Evolutionary conservation across 2,329 filamentous ascomycete genomes (phyloP).

Genomic region (Tolypocladium tropicale): DNA sequence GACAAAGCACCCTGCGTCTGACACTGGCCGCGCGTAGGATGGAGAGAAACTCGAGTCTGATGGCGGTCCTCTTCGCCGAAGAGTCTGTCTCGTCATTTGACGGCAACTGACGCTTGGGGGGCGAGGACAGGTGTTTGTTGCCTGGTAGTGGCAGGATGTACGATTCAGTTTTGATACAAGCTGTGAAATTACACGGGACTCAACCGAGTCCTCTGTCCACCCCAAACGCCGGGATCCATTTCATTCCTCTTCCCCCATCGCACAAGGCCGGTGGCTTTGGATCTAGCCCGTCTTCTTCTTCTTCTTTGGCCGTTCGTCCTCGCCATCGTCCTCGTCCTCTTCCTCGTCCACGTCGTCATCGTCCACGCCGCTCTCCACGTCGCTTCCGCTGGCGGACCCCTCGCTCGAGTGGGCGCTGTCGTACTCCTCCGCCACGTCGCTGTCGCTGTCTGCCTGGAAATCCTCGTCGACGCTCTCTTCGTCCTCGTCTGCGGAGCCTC

Average conservation of each 20-base stretch:
- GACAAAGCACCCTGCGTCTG: neutral
- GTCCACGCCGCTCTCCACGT: constrained; percentile 39
- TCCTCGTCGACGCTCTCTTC: constrained; percentile 94
- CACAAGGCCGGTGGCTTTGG: no score
- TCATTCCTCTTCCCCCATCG: neutral
- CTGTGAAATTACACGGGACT: neutral
- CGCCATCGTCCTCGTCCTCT: constrained; percentile 29
- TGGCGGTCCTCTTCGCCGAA: no score
- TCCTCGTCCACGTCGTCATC: constrained; percentile 33
- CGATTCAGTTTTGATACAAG: neutral
- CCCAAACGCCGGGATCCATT: neutral
- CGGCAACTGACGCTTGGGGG: neutral
- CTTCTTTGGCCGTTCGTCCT: constrained; percentile 38
- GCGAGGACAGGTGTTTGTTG: neutral
- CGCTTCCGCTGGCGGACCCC: constrained; percentile 55
- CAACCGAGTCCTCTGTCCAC: neutral
- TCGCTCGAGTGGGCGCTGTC: constrained; percentile 86
- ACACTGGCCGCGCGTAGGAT: no score
- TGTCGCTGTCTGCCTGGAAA: constrained; percentile 85
- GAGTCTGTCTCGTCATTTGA: neutral
- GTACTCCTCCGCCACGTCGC: constrained; percentile 91
- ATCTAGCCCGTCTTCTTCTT: constrained; percentile 33
- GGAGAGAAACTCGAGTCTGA: no score
- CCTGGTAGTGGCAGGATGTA: neutral
- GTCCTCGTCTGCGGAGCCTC: constrained; percentile 91